Evolutionary conservation across 2,329 filamentous ascomycete species (phyloP), one percentile per base, ranked within the genome.

Genomic region (Passalora sequoiae): DNA sequence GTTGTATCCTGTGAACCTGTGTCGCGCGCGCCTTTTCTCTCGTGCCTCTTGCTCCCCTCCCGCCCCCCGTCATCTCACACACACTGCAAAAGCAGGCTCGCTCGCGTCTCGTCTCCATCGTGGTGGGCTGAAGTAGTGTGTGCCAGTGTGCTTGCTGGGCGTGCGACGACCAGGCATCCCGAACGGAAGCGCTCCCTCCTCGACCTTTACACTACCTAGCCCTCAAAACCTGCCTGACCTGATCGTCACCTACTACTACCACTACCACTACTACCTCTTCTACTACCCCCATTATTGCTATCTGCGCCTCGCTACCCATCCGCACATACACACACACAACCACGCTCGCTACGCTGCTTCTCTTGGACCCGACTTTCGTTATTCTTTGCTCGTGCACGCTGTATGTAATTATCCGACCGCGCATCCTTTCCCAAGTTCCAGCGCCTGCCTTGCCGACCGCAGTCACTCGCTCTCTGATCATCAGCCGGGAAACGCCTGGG

Each of bases 401-500:
- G 33, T 36, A 15, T 13, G 2, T 24, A 36, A 20, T 20, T 36
- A 22, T 36, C 19, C 33, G 19, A 17, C 17, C 8, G 33, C 15
- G 20, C 19, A 24, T 36, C 15, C 19, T 9, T n/a, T 3, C n/a
- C 3, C 20, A 33, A 10, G 7, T 9, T 20, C 9, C 19, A 21
- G 33, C 31, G 16, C 31, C 25, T 28, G 25, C 25, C 12, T 16
- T 32, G 29, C 29, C 29, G 19, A 36, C 19, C 33, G 19, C 8
- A 40, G 38, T 40, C 38, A 21, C 38, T 40, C 38, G 38, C 38
- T 40, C 32, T 36, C 24, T 17, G 28, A 40, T 32, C 38, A 32
- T 17, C 27, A 22, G 38, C 38, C 38, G 27, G 38, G 28, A 32
- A 40, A 37, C 33, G 33, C 33, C 19, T 37, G 33, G 33, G 29